Percentiles rank a stretch among this genome's conserved stretches.
phyloP scores from a whole-genome alignment of 441 rosid genomes.

The Isatis lusitanica region DNA sequence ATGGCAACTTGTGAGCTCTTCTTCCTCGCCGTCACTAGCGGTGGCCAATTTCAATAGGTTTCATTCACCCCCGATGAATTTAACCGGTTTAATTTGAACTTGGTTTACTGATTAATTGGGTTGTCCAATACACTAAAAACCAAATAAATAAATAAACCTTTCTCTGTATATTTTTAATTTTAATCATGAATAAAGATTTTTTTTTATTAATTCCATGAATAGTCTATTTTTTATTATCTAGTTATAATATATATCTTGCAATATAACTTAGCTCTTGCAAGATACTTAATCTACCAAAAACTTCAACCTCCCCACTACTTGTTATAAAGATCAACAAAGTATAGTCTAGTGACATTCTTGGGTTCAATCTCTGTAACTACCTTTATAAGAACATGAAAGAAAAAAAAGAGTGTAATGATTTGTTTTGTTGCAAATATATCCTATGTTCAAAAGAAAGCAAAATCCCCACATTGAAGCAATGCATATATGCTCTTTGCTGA shows the following conservation, averaged over 20 bases:
- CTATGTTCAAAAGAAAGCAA: slow-evolving; percentile 39
- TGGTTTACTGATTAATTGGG: neutral
- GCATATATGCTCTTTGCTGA: slow-evolving; percentile 52
- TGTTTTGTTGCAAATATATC: slow-evolving; percentile 14
- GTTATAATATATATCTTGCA: neutral
- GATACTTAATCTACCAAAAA: slow-evolving; percentile 27
- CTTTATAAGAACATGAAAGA: neutral
- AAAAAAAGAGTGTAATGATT: slow-evolving; percentile 13
- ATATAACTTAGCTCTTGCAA: neutral
- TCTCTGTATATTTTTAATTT: neutral
- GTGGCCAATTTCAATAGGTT: slow-evolving; percentile 13
- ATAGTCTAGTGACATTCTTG: slow-evolving; percentile 35
- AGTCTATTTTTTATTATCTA: no score
- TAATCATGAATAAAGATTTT: neutral
- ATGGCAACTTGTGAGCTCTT: neutral
- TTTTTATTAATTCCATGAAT: neutral
- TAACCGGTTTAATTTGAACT: neutral
- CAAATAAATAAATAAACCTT: no score
- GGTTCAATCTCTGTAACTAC: neutral
- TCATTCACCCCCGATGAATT: neutral
- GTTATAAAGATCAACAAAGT: slow-evolving; percentile 4
- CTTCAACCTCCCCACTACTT: slow-evolving; percentile 34
- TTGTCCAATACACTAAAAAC: neutral
- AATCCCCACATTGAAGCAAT: slow-evolving; percentile 56
- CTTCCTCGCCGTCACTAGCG: slow-evolving; percentile 8